phyloP scores from a whole-genome alignment of 2,329 filamentous ascomycete species.

The Epichloe aotearoae region DNA sequence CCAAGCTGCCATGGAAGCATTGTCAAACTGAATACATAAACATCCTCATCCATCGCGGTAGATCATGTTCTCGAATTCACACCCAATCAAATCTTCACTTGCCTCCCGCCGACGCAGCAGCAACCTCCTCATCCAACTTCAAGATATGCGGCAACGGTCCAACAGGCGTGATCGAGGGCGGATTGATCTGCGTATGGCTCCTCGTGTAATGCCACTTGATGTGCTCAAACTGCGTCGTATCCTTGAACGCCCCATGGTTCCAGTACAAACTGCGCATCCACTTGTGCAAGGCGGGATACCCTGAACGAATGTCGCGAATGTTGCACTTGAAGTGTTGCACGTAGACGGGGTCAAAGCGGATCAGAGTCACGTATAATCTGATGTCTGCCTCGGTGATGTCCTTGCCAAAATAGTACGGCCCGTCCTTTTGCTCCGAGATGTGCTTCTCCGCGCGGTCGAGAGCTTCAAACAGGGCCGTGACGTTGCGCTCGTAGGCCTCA shows the following conservation, averaged over 20 bases:
- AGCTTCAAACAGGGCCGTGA: constrained; percentile 56
- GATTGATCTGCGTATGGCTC: constrained; percentile 54
- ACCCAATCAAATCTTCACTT: neutral
- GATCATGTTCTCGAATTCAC: too few species aligned
- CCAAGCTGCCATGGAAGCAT: too few species aligned
- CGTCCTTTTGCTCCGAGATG: constrained; percentile 33
- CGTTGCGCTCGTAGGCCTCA: constrained; percentile 66
- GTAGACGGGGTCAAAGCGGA: constrained; percentile 67
- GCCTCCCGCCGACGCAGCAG: constrained; percentile 35
- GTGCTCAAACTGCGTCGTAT: constrained; percentile 85
- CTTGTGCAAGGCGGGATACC: constrained; percentile 66
- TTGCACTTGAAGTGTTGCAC: constrained; percentile 87
- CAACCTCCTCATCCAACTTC: constrained; percentile 63
- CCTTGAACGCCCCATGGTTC: constrained; percentile 62
- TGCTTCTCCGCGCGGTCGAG: constrained; percentile 67
- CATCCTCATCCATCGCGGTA: too few species aligned
- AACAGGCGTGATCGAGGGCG: constrained; percentile 62
- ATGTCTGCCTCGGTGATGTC: constrained; percentile 72
- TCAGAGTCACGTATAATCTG: constrained; percentile 55
- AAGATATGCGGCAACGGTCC: constrained; percentile 77
- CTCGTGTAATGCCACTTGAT: constrained; percentile 69
- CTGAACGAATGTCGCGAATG: constrained; percentile 67
- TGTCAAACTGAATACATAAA: too few species aligned
- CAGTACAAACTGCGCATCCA: constrained; percentile 83
- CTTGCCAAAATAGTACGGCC: constrained; percentile 64